phyloP scores from a whole-genome alignment of 768 basidiomycete species.

The Tricholoma flavovirens region DNA sequence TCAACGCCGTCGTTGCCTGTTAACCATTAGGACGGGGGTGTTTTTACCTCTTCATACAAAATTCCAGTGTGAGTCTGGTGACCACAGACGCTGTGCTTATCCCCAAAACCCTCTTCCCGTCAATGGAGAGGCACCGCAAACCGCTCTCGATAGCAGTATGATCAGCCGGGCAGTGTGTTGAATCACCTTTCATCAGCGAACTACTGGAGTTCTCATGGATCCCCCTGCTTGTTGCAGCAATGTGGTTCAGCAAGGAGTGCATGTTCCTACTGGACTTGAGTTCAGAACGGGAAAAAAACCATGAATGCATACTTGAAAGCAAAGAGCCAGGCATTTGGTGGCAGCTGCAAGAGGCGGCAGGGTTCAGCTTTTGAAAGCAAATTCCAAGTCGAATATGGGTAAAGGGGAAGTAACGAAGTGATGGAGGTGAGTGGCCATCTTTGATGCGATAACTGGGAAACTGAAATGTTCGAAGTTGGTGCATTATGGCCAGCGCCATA shows the following conservation, averaged over 20 bases:
- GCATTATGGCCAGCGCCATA: too few species aligned
- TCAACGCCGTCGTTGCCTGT: neutral
- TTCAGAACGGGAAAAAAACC: neutral
- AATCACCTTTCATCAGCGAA: conserved; percentile 36
- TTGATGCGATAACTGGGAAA: too few species aligned
- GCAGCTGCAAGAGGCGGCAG: conserved; percentile 80
- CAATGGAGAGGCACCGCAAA: conserved; percentile 66
- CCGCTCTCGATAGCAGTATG: conserved; percentile 53
- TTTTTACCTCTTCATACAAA: conserved; percentile 67
- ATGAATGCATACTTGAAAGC: conserved; percentile 60
- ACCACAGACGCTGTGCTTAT: conserved; percentile 92
- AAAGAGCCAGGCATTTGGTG: conserved; percentile 85
- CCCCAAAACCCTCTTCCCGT: conserved; percentile 77
- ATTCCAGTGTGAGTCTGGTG: conserved; percentile 82
- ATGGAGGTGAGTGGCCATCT: conserved; percentile 76
- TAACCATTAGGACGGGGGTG: neutral
- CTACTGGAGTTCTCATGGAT: conserved; percentile 47
- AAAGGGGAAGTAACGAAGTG: conserved; percentile 86
- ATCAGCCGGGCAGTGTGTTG: conserved; percentile 39
- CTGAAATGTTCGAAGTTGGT: too few species aligned
- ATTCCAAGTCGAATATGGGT: conserved; percentile 84
- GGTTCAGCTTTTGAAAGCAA: conserved; percentile 63
- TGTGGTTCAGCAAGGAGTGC: conserved; percentile 93
- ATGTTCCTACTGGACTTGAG: conserved; percentile 59
- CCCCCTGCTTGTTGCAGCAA: conserved; percentile 79